Evolutionary conservation across 371 early-diverging fungal genomes (phyloP), one percentile per base, ranked within the genome.

Genomic region (Catenaria anguillulae): DNA sequence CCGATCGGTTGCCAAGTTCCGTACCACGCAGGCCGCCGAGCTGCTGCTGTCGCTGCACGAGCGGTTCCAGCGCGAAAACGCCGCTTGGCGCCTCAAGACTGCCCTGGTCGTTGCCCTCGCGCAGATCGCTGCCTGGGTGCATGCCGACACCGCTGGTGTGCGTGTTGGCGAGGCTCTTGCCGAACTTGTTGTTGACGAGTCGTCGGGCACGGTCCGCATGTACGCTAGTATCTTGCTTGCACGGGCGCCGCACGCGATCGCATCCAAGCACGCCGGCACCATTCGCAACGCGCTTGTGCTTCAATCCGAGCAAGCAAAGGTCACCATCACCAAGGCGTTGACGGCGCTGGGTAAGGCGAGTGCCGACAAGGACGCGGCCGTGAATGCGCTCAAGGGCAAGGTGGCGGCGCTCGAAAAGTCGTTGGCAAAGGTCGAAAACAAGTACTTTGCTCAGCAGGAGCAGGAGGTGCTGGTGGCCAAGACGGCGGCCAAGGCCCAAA

Each of bases 61-160:
- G 33, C 5, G 6, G 46, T 21, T 45, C 23, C 46, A 45, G n/a
- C n/a, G 23, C 46, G 46, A 21, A n/a, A 17, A 45, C 46, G 19
- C 19, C 19, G 6, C 19, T 13, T 1, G 6, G 13, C 29, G 50
- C 29, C 12, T 43, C 45, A 43, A 43, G 34, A 10, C 19, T 12
- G 58, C 42, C 62, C 4, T 62, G 62, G 6, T 59, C 62, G 50
- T 63, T 64, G 3, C 61, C 46, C 23, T 72, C 70, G 1, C 67
- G 69, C 24, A 74, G 75, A 56, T 31, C 42, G 13, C 50, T 4
- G 24, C 50, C 29, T 50, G 50, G 40, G 40, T 40, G 10, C 40
- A 5, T 17, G 17, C 40, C 40, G 17, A 40, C 10, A 5, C 40
- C 17, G 10, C 17, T 5, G 40, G 40, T 17, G 40, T 17, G 5